A percentile compares a stretch with the other conserved stretches of the same genome.
phyloP scores from a whole-genome alignment of 2,329 filamentous ascomycete genomes.

The Volutella citrinella region DNA sequence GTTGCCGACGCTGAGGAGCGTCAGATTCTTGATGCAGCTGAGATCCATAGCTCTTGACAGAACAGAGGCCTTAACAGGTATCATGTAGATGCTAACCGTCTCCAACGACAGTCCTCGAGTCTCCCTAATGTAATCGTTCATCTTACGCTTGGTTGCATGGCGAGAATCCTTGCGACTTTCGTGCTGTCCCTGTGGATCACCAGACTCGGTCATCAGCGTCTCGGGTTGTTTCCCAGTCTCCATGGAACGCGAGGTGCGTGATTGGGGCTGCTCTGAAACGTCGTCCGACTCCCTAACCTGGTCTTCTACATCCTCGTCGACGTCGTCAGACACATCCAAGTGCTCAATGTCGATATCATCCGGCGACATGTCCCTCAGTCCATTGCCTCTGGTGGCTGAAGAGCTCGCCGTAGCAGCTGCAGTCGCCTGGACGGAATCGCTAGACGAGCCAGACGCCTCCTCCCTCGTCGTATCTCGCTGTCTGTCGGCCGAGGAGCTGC shows the following conservation, averaged over 20 bases:
- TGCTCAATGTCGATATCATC: slow-evolving; percentile 52
- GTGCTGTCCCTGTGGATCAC: slow-evolving; percentile 13
- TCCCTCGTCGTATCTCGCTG: too few species aligned
- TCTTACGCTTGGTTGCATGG: slow-evolving; percentile 23
- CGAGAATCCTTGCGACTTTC: slow-evolving; percentile 7
- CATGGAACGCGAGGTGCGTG: too few species aligned
- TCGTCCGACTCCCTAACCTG: slow-evolving; percentile 23
- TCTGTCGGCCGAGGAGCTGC: slow-evolving; percentile 5
- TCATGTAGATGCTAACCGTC: slow-evolving; percentile 53
- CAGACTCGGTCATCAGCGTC: too few species aligned
- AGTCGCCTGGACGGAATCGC: too few species aligned
- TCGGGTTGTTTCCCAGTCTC: too few species aligned
- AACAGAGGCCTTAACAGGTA: slow-evolving; percentile 59
- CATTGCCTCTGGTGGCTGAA: slow-evolving; percentile 16
- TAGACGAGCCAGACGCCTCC: too few species aligned
- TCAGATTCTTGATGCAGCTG: slow-evolving; percentile 52
- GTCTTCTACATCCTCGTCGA: slow-evolving; percentile 21
- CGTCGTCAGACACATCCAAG: slow-evolving; percentile 24
- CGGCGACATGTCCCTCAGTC: slow-evolving; percentile 29
- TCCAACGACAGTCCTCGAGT: slow-evolving; percentile 58
- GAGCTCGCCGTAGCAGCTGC: too few species aligned
- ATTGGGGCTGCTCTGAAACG: too few species aligned
- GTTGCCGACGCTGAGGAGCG: slow-evolving; percentile 61
- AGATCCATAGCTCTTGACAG: slow-evolving; percentile 56
- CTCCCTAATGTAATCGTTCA: slow-evolving; percentile 52